Evolutionary conservation across 2,329 filamentous ascomycete genomes (phyloP).

Genomic region (Corinectria fuckeliana): DNA sequence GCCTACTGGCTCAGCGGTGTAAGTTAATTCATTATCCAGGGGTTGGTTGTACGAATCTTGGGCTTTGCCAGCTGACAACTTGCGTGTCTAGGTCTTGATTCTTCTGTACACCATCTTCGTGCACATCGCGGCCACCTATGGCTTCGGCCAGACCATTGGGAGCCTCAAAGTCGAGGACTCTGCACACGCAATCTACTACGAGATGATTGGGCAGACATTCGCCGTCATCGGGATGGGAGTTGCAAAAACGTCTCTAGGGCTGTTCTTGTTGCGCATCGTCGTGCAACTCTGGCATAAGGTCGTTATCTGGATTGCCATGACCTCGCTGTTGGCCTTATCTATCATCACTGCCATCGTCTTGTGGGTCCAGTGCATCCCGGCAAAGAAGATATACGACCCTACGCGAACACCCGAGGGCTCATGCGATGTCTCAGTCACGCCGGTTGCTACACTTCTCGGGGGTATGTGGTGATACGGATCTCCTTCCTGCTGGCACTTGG

Average conservation of each 20-base stretch:
- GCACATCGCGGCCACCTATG: conserved; percentile 39
- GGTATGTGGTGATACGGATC: conserved; percentile 4
- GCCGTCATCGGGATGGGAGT: conserved; percentile 46
- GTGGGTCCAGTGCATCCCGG: conserved; percentile 22
- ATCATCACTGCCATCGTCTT: conserved; percentile 7
- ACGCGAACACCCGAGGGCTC: conserved; percentile 1
- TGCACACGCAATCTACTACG: conserved; percentile 37
- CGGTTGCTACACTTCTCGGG: conserved; percentile 20
- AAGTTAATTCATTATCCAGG: not conserved
- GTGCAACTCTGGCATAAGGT: conserved; percentile 41
- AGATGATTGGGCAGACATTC: conserved; percentile 44
- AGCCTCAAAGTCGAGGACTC: conserved; percentile 19
- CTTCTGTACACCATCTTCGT: conserved; percentile 42
- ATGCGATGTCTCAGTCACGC: conserved; percentile 14
- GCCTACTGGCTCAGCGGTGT: conserved; percentile 35
- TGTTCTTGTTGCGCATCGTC: conserved; percentile 47
- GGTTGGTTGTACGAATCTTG: not conserved
- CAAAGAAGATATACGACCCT: conserved; percentile 19
- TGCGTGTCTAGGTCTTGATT: conserved; percentile 27
- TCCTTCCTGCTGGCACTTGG: not conserved
- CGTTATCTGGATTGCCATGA: conserved; percentile 41
- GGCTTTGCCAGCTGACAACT: not conserved
- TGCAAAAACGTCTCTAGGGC: conserved; percentile 45
- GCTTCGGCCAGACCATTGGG: conserved; percentile 42
- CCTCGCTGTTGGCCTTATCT: conserved; percentile 11